phyloP scores from a whole-genome alignment of 2,329 filamentous ascomycete genomes.

The Bipolaris bicolor region DNA sequence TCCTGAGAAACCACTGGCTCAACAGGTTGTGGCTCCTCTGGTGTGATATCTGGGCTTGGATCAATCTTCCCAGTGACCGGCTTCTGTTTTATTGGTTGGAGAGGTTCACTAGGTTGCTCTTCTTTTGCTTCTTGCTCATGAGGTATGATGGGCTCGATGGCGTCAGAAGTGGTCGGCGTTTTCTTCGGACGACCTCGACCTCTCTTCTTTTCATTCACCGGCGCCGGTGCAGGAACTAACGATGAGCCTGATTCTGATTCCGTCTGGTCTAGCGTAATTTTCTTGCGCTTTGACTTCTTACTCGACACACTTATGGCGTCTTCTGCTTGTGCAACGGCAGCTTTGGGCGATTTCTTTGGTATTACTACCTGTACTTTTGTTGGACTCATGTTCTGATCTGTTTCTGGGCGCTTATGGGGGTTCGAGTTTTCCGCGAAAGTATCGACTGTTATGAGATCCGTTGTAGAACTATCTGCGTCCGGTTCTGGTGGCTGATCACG shows the following conservation, averaged over 20 bases:
- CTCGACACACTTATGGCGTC: slow-evolving; percentile 1
- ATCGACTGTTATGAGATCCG: neutral
- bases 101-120: neutral
- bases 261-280: slow-evolving; percentile 25
- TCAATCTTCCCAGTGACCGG: neutral
- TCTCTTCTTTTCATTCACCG: slow-evolving; percentile 32
- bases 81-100: slow-evolving; percentile 12
- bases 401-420: neutral
- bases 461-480: neutral
- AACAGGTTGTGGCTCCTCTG: neutral
- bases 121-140: slow-evolving; percentile 5
- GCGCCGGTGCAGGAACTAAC: neutral
- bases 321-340: slow-evolving; percentile 4
- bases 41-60: neutral
- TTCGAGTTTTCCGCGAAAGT: neutral
- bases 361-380: slow-evolving; percentile 35
- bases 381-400: slow-evolving; percentile 15
- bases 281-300: slow-evolving; percentile 32
- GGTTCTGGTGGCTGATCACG: neutral
- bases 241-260: slow-evolving; percentile 6
- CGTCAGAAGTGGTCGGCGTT: slow-evolving; percentile 4
- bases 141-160: slow-evolving; percentile 9
- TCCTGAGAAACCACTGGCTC: neutral
- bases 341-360: slow-evolving; percentile 19
- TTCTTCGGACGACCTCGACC: slow-evolving; percentile 44